Percentiles rank a stretch among this genome's conserved stretches.
phyloP scores from a whole-genome alignment of 2,329 filamentous ascomycete genomes.

The Pseudogymnoascus verrucosus region DNA sequence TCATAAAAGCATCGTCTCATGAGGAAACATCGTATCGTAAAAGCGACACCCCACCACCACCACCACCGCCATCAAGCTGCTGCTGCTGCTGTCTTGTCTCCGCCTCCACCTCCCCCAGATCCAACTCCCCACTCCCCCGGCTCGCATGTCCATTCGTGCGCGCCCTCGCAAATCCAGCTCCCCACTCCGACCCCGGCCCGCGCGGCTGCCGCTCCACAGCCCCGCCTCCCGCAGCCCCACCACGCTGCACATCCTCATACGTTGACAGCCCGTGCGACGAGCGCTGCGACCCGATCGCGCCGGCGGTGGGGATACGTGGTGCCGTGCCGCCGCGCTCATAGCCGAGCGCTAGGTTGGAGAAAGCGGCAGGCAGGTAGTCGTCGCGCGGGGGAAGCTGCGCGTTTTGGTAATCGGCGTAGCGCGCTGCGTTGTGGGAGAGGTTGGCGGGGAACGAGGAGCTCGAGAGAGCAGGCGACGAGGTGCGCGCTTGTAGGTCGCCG shows the following conservation, averaged over 20 bases:
- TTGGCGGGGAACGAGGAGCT: constrained; percentile 77
- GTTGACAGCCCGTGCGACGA: constrained; percentile 29
- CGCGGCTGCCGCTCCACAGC: constrained; percentile 53
- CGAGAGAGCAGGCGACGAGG: constrained; percentile 84
- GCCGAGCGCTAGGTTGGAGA: constrained; percentile 51
- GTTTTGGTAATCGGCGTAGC: constrained; percentile 51
- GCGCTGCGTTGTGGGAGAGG: constrained; percentile 53
- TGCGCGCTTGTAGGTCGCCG: constrained; percentile 89
- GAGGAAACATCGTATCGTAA: constrained; percentile 2
- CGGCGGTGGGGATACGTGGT: constrained; percentile 32
- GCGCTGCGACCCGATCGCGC: constrained; percentile 59
- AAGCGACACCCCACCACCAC: background rate
- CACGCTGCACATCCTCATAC: constrained; percentile 18
- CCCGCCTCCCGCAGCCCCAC: constrained; percentile 13
- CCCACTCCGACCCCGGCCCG: constrained; percentile 49
- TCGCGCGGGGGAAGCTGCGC: constrained; percentile 70
- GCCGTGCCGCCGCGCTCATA: constrained; percentile 19
- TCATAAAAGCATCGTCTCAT: background rate
- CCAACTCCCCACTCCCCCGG: constrained; percentile 49
- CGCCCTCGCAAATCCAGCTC: constrained; percentile 44
- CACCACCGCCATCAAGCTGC: background rate
- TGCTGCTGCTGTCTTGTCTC: background rate
- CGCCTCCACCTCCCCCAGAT: constrained; percentile 11
- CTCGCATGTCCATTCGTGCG: constrained; percentile 54
- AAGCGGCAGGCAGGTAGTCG: constrained; percentile 37